Base-by-base conservation (phyloP, 257 asterid species). In the Plantago elongata region DNA sequence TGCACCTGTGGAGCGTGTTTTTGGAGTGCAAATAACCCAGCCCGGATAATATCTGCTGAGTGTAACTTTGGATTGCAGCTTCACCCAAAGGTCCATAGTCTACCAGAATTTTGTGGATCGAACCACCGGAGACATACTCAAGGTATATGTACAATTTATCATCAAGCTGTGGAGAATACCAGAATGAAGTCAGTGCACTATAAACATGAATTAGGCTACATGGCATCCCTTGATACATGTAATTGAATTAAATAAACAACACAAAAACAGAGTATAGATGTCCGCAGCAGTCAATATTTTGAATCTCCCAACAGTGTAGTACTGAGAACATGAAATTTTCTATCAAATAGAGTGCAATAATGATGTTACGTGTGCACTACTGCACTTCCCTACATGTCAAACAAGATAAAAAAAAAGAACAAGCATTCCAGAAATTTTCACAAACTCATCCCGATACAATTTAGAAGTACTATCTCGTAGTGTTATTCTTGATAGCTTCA, bases 71-170 rank as follows among this genome's bases (percentile, higher is more conserved):
- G 47, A 84, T 79, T 58, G 82, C 84, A 61, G 77, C 79, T 74
- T 87, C 94, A 38, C 85, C 83, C 68, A 87, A 74, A 16, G 78
- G 83, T 46, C 90, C 94, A 61, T 80, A 84, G 45, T 84, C 94
- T 72, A 79, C 83, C 37, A 87, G 82, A 55, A 84, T 74, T 75
- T 77, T 79, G 75, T 77, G 72, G 57, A 87, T 68, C 54, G 94
- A 87, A 45, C 95, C 94, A 61, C 94, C 95, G 46, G 88, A 76
- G 9, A 79, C 85, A 65, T 76, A 80, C 76, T 84, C 95, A n/a
- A 84, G 79, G 80, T 80, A 87, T 67, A 84, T 78, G 16, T 73
- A 80, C 38, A 87, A 68, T 70, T 69, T 78, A 61, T 77, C 80
- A n/a, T 79, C 86, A 27, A 63, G 73, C 95, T 82, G 72, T 55